phyloP scores from a whole-genome alignment of 2,329 filamentous ascomycete species.

The Pseudopithomyces maydicus region DNA sequence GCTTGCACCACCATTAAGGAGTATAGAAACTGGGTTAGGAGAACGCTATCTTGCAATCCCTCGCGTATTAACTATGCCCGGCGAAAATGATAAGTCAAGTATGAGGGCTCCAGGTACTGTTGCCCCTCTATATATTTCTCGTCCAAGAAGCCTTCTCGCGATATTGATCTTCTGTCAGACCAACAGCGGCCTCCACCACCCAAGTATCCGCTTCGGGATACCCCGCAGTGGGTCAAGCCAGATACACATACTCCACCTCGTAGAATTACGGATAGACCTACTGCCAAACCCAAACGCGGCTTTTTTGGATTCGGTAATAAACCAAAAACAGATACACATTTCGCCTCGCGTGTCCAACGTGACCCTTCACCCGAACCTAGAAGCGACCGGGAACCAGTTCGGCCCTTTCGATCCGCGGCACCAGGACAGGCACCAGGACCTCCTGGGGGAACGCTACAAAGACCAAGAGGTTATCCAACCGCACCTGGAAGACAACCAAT shows the following conservation, averaged over 20 bases:
- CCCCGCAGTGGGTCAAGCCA: slow-evolving; percentile 27
- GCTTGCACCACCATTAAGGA: slow-evolving; percentile 10
- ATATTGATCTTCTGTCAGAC: slow-evolving; percentile 17
- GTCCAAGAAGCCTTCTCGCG: slow-evolving; percentile 6
- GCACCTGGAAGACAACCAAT: slow-evolving; percentile 13
- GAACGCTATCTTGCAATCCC: slow-evolving; percentile 8
- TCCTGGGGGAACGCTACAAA: slow-evolving; percentile 37
- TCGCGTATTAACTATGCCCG: slow-evolving; percentile 5
- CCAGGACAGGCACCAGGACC: slow-evolving; percentile 23
- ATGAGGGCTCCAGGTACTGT: slow-evolving; percentile 20
- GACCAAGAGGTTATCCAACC: slow-evolving; percentile 23
- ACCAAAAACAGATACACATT: slow-evolving; percentile 13
- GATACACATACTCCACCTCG: slow-evolving; percentile 21
- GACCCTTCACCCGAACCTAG: slow-evolving; percentile 9
- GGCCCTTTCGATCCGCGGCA: slow-evolving; percentile 29
- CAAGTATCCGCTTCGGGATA: slow-evolving; percentile 28
- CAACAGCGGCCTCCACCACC: slow-evolving; percentile 30
- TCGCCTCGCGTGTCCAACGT: slow-evolving; percentile 4
- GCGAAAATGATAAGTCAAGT: slow-evolving; percentile 14
- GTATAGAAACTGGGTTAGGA: neutral
- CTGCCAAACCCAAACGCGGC: slow-evolving; percentile 13
- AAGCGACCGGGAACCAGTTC: slow-evolving; percentile 6
- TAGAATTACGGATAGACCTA: neutral
- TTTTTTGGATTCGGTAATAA: slow-evolving; percentile 15
- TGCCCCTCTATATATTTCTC: slow-evolving; percentile 12